A percentile compares a stretch with the other conserved stretches of the same genome.
Evolutionary conservation across 192 early-diverging fungal genomes (phyloP).

Genomic region (Backusella liffmaniae): DNA sequence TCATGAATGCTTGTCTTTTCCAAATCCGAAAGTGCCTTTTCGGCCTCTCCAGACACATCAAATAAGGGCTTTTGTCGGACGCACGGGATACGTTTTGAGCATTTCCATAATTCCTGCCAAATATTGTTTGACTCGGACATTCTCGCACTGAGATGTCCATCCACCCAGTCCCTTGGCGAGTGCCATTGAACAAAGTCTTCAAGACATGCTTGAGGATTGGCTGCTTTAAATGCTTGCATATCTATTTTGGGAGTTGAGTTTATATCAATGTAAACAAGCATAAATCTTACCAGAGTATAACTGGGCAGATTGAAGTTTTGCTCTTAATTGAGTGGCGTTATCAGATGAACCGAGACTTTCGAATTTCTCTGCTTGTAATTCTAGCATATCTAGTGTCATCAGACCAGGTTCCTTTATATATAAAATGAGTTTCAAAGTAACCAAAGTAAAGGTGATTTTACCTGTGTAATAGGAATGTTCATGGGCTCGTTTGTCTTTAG

Average conservation of each 20-base stretch:
- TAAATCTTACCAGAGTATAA: conserved; percentile 55
- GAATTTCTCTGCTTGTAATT: conserved; percentile 75
- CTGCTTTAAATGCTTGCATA: conserved; percentile 94
- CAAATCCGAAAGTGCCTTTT: conserved; percentile 72
- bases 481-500: conserved; percentile 59
- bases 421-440: background rate
- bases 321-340: conserved; percentile 70
- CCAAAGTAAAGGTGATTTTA: background rate
- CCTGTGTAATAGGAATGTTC: conserved; percentile 68
- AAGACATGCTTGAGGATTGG: conserved; percentile 74
- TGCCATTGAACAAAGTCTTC: conserved; percentile 96
- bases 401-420: conserved; percentile 61
- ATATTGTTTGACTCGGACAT: conserved; percentile 82
- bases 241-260: conserved; percentile 37
- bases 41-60: conserved; percentile 71
- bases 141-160: conserved; percentile 63
- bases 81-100: conserved; percentile 57
- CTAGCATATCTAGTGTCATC: conserved; percentile 89
- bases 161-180: conserved; percentile 89
- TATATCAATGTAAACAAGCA: too few species aligned
- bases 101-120: conserved; percentile 86
- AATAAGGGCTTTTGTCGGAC: conserved; percentile 77
- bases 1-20: conserved; percentile 56
- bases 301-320: conserved; percentile 74
- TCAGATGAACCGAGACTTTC: conserved; percentile 73